phyloP scores from a whole-genome alignment of 148 eudicot species.

The Beta vulgaris region DNA sequence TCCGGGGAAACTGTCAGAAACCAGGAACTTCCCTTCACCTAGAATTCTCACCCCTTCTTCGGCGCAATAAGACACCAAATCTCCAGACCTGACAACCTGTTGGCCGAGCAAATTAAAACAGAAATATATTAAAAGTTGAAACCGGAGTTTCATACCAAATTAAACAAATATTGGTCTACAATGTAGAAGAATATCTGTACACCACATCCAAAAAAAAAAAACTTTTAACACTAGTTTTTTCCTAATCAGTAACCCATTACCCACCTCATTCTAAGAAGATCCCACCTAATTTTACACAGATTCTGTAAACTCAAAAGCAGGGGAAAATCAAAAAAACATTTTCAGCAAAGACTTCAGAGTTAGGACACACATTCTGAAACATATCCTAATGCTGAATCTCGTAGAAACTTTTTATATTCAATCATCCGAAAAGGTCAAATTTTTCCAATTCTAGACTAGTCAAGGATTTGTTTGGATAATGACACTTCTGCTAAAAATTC shows the following conservation, averaged over 20 bases:
- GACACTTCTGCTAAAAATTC: too few species aligned
- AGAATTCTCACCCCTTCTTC: slow-evolving; percentile 98
- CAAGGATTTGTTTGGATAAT: neutral
- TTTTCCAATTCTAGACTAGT: neutral
- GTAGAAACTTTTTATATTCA: neutral
- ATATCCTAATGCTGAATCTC: neutral
- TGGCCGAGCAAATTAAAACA: neutral
- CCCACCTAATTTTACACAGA: neutral
- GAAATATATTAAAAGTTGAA: neutral
- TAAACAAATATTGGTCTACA: slow-evolving; percentile 13
- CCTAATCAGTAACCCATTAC: neutral
- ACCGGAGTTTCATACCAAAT: slow-evolving; percentile 1
- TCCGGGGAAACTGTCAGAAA: slow-evolving; percentile 99
- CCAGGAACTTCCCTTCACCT: slow-evolving; percentile 89
- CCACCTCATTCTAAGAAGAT: neutral
- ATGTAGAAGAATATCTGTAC: neutral
- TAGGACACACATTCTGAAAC: neutral
- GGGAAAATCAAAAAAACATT: neutral
- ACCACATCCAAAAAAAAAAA: neutral
- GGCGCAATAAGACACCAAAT: slow-evolving; percentile 88
- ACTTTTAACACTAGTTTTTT: too few species aligned
- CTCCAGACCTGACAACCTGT: slow-evolving; percentile 97
- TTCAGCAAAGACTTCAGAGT: neutral
- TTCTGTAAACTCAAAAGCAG: neutral
- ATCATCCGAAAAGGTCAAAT: neutral